Base-by-base conservation (phyloP, 495 filamentous ascomycete species). In the Sordaria brevicollis region DNA sequence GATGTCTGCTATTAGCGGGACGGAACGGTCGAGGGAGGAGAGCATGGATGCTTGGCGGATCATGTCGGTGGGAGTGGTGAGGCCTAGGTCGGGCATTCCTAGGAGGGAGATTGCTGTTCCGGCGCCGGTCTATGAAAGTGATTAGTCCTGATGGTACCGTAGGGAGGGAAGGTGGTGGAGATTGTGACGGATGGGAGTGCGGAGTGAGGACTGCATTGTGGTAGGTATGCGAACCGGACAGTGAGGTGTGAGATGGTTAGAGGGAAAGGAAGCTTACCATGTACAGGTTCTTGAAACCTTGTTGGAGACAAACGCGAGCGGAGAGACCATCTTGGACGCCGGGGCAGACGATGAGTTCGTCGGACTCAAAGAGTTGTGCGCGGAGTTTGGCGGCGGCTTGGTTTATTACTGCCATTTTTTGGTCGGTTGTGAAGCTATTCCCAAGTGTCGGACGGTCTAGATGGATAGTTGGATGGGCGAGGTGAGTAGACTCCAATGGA, bases 251-350 rank as follows among this genome's bases (percentile, higher is more conserved):
- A n/a, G n/a, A n/a, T n/a, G n/a, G n/a, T n/a, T n/a, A 43, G 11
- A 13, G 31, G 35, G 5, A 57, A 21, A 19, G n/a, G 7, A n/a
- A 19, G 69, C 75, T 29, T 75, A 90, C 89, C 89, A 92, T 91
- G 77, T 92, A 91, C 49, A 91, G 71, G 33, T 79, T 83, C 21
- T 91, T 85, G 73, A 89, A 90, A 11, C 88, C 89, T 11, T 87
- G 73, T 31, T 82, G 77, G 67, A 91, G 80, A 4, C 88, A 89
- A 74, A 92, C 81, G 3, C 89, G 82, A 5, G 89, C 88, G 2
- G 88, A 88, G 25, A 90, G 83, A 6, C 90, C 89, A 81, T 92
- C 90, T 72, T 91, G 89, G 1, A 92, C 88, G 54, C 89, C 90
- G 1, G 90, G 90, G 66, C 87, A 90, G 3, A 89, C 83, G 17